These are phyloP conservation scores for Naganishia sp. DNA, from an alignment of 1,284 basidiomycete species.

Conservation along the genomic window DNA sequence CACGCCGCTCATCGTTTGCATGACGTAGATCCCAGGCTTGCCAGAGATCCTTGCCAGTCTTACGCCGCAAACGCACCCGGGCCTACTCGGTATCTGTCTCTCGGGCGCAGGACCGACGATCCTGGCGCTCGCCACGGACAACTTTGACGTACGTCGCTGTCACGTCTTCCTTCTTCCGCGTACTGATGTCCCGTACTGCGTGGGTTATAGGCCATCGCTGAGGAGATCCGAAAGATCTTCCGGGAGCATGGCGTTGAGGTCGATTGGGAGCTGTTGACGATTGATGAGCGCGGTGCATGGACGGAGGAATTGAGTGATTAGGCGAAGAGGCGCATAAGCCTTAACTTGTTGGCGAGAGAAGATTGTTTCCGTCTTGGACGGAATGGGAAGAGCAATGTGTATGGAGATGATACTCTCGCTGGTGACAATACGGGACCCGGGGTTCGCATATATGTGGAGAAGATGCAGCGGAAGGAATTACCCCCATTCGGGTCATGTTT, in stretches of 20 bases:
- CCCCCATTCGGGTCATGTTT: too few relatives aligned
- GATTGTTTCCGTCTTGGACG: too few relatives aligned
- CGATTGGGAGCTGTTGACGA: conserved; percentile 54
- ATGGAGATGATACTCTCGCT: too few relatives aligned
- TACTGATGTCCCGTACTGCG: background rate
- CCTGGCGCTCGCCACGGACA: conserved; percentile 85
- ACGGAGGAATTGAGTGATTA: conserved; percentile 43
- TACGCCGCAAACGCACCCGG: conserved; percentile 85
- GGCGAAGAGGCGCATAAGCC: background rate
- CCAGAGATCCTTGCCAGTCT: conserved; percentile 85
- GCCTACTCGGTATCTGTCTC: conserved; percentile 92
- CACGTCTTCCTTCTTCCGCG: background rate
- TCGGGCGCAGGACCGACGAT: conserved; percentile 98
- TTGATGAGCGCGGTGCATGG: conserved; percentile 54
- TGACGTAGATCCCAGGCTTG: conserved; percentile 82
- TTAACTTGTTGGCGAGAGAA: too few relatives aligned
- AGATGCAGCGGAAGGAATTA: too few relatives aligned
- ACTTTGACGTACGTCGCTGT: conserved; percentile 62
- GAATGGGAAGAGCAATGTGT: too few relatives aligned
- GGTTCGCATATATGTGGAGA: too few relatives aligned
- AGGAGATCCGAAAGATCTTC: conserved; percentile 76
- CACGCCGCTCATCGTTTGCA: conserved; percentile 5
- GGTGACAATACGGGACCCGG: too few relatives aligned
- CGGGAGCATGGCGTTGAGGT: conserved; percentile 71
- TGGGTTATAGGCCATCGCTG: conserved; percentile 61